Percentiles rank a stretch among this genome's conserved stretches.
phyloP scores from a whole-genome alignment of 148 eudicot species.

The Nepenthes gracilis region DNA sequence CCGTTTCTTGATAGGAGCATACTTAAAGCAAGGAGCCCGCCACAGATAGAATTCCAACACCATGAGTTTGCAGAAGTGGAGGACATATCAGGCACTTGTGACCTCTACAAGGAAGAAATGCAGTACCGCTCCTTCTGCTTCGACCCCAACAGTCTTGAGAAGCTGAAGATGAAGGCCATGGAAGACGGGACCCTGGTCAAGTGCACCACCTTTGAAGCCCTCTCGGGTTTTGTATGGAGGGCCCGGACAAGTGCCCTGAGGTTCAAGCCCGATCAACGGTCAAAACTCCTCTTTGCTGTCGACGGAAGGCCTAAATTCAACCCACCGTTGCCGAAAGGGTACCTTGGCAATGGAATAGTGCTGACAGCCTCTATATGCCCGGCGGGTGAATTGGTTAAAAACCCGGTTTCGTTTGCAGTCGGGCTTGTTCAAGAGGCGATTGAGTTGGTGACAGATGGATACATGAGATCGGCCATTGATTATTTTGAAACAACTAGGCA shows the following conservation, averaged over 20 bases:
- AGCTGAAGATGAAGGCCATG: constrained; percentile 27
- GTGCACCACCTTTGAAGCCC: constrained; percentile 43
- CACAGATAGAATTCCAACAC: constrained; percentile 31
- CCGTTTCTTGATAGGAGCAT: constrained; percentile 33
- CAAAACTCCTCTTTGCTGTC: constrained; percentile 44
- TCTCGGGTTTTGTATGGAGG: constrained; percentile 45
- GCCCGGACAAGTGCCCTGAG: constrained; percentile 33
- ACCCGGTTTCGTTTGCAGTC: constrained; percentile 27
- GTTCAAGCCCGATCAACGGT: constrained; percentile 28
- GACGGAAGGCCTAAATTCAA: constrained; percentile 35
- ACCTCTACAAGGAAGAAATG: constrained; percentile 22
- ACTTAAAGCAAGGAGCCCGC: constrained; percentile 35
- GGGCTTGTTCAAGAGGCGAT: constrained; percentile 30
- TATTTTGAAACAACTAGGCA: constrained; percentile 36
- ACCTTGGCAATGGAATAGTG: constrained; percentile 45
- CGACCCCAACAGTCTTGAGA: constrained; percentile 16
- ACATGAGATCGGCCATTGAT: constrained; percentile 47
- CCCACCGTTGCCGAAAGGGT: constrained; percentile 38
- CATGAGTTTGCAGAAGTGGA: constrained; percentile 32
- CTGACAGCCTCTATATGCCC: constrained; percentile 29
- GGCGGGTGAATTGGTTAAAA: constrained; percentile 29
- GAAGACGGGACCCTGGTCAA: constrained; percentile 19
- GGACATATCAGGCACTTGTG: constrained; percentile 17
- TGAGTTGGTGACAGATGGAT: constrained; percentile 25
- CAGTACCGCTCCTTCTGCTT: constrained; percentile 35